These are phyloP conservation scores for Cryphonectria japonica DNA, from an alignment of 2,329 filamentous ascomycete species.

Conservation along the genomic window DNA sequence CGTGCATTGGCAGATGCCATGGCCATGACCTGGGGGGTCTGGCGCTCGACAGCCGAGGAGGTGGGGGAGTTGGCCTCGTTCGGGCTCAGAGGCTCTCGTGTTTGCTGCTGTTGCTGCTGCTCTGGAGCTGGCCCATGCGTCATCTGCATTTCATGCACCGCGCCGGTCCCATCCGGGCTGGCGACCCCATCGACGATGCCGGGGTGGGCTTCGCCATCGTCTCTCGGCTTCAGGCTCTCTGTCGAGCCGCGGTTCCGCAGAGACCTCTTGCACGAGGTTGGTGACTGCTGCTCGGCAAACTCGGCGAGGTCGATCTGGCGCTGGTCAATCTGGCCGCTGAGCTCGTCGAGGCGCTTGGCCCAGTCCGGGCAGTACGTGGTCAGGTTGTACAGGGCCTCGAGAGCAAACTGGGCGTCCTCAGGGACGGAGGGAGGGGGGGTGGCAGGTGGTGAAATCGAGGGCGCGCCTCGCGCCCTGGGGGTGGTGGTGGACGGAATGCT, in stretches of 20 bases:
- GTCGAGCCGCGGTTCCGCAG: slow-evolving; percentile 36
- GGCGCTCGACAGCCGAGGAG: slow-evolving; percentile 42
- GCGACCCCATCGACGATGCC: background rate
- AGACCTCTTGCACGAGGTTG: slow-evolving; percentile 32
- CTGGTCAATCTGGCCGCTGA: slow-evolving; percentile 63
- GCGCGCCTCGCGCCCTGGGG: slow-evolving; percentile 20
- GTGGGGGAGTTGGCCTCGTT: slow-evolving; percentile 39
- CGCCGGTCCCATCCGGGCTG: background rate
- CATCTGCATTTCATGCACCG: background rate
- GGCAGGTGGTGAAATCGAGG: slow-evolving; percentile 9
- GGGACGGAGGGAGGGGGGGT: slow-evolving; percentile 12
- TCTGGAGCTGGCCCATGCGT: slow-evolving; percentile 7
- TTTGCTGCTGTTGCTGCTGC: background rate
- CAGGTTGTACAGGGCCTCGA: slow-evolving; percentile 61
- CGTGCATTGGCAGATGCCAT: slow-evolving; percentile 51
- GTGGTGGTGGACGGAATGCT: slow-evolving; percentile 27
- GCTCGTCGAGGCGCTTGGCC: slow-evolving; percentile 61
- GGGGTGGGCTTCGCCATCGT: slow-evolving; percentile 31
- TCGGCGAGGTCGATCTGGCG: slow-evolving; percentile 63
- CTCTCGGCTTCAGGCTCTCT: slow-evolving; percentile 34
- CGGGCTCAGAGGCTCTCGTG: slow-evolving; percentile 28
- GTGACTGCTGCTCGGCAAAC: slow-evolving; percentile 36
- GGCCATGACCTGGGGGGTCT: slow-evolving; percentile 50
- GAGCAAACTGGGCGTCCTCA: slow-evolving; percentile 42
- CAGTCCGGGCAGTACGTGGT: slow-evolving; percentile 62